Conservation (phyloP, 768 basidiomycete species). For the Podaxis sp. region DNA sequence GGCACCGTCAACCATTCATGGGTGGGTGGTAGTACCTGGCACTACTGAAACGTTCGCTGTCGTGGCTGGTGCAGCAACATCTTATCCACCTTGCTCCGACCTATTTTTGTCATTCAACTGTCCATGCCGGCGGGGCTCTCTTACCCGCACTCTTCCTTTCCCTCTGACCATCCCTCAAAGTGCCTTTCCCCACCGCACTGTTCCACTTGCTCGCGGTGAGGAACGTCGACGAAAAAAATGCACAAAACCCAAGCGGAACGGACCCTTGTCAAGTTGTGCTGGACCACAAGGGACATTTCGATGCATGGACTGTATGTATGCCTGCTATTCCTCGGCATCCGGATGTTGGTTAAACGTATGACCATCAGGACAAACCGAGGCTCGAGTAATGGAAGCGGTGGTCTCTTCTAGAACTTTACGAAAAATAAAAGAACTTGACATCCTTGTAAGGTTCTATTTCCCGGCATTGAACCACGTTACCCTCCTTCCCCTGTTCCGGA, state of each 20-base stretch:
- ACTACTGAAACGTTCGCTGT: neutral
- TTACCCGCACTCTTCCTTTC: neutral
- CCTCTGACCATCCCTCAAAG: neutral
- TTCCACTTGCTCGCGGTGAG: neutral
- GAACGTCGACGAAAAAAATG: constrained; percentile 6
- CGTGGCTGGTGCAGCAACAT: neutral
- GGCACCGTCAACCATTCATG: neutral
- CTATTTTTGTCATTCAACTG: constrained; percentile 8
- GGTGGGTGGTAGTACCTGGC: neutral
- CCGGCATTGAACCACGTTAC: neutral
- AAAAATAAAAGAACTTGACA: neutral
- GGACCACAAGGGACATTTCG: neutral
- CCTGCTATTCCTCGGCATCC: neutral
- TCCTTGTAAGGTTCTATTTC: neutral
- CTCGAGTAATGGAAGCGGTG: neutral
- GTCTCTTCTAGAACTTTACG: neutral
- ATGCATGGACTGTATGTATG: constrained; percentile 9
- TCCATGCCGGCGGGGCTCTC: neutral
- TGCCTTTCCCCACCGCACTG: neutral
- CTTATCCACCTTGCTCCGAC: neutral
- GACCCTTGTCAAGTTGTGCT: neutral
- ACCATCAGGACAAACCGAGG: neutral
- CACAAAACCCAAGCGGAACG: neutral
- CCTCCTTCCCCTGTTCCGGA: neutral
- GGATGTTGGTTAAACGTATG: neutral